Conservation (phyloP, 176 grass and related monocot genomes). For the Aegilops longissima region DNA sequence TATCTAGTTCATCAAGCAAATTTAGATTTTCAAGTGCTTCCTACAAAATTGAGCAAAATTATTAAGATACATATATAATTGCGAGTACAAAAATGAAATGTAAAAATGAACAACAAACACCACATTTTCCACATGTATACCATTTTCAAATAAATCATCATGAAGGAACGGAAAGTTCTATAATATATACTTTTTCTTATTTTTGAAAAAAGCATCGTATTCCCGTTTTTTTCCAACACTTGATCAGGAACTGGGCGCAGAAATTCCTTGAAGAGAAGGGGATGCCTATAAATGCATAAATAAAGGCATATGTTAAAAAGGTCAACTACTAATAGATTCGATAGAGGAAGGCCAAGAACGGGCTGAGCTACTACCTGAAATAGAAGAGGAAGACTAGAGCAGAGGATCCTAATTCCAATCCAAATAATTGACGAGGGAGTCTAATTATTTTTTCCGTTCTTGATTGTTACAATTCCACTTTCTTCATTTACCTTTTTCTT, state of each 20-base stretch:
- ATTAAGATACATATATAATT: neutral
- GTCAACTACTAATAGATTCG: neutral
- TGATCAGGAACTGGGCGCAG: too few relatives aligned
- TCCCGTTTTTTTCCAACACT: too few relatives aligned
- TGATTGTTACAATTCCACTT: neutral
- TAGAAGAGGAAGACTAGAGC: neutral
- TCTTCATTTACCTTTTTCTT: neutral
- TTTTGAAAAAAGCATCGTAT: too few relatives aligned
- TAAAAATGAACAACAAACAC: neutral
- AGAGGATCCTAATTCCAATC: neutral
- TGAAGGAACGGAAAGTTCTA: neutral
- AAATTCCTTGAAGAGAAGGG: too few relatives aligned
- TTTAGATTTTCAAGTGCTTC: constrained; percentile 12
- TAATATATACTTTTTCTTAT: too few relatives aligned
- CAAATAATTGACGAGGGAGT: neutral
- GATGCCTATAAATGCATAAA: too few relatives aligned
- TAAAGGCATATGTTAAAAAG: neutral
- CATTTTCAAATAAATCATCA: neutral
- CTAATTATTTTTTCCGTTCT: neutral
- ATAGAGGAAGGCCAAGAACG: neutral
- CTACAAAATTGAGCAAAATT: constrained; percentile 29
- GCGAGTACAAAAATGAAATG: neutral
- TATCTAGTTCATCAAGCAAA: constrained; percentile 20
- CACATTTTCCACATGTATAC: neutral
- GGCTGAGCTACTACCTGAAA: neutral